Percentiles rank a stretch among this genome's conserved stretches.
phyloP scores from a whole-genome alignment of 371 early-diverging fungal genomes.

The Mucor irregularis region DNA sequence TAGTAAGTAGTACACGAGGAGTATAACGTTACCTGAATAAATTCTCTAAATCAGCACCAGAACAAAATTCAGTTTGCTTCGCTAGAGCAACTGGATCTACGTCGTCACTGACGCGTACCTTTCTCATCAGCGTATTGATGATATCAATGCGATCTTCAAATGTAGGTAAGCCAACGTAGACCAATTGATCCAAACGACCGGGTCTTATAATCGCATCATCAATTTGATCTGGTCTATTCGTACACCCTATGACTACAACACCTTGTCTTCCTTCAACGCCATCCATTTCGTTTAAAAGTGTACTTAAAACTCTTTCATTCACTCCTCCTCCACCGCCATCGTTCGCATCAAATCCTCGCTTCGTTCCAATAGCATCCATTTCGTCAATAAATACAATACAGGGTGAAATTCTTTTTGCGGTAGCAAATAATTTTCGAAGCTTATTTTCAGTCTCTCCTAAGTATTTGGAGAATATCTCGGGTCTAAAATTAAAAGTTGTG shows the following conservation, averaged over 20 bases:
- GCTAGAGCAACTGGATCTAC: constrained; percentile 48
- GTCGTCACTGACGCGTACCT: constrained; percentile 21
- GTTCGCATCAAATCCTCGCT: constrained; percentile 52
- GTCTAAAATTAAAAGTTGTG: constrained; percentile 38
- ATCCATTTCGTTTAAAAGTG: constrained; percentile 80
- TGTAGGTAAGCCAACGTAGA: constrained; percentile 67
- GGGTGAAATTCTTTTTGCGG: constrained; percentile 80
- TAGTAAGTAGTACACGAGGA: too few relatives aligned
- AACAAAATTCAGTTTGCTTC: constrained; percentile 51
- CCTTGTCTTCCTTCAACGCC: constrained; percentile 73
- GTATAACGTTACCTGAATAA: constrained; percentile 65
- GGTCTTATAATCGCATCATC: constrained; percentile 92
- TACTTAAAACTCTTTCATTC: constrained; percentile 76
- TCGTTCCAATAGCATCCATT: constrained; percentile 83
- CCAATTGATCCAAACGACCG: constrained; percentile 73
- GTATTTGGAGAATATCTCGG: constrained; percentile 83
- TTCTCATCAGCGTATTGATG: constrained; percentile 31
- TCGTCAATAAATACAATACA: constrained; percentile 93
- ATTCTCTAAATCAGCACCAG: constrained; percentile 63
- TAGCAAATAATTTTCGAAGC: constrained; percentile 80
- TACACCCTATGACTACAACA: constrained; percentile 82
- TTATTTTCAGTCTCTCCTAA: constrained; percentile 91
- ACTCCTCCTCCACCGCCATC: constrained; percentile 68
- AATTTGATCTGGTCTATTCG: constrained; percentile 73
- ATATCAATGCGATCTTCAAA: constrained; percentile 55